Base-by-base conservation (phyloP, 2,329 filamentous ascomycete genomes). In the Aspergillus sp. region DNA sequence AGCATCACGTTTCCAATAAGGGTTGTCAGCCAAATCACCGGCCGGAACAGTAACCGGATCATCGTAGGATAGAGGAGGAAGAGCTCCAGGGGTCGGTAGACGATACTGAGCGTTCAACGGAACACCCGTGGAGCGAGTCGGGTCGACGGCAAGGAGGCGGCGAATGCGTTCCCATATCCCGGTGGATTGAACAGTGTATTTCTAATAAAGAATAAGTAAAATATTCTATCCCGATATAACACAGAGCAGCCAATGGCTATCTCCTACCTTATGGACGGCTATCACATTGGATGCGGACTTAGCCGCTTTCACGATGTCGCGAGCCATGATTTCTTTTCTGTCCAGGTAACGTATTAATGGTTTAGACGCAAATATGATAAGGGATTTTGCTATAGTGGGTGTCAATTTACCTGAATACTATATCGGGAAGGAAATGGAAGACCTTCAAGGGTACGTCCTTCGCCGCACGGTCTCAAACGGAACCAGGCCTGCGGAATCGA, bases 51-150 rank as follows among this genome's bases (percentile, higher is more conserved):
- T 96, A 61, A 94, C 90, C 21, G 91, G 91, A 75, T 96, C 92
- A 76, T 91, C 87, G 81, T 94, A 95, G 61, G 78, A 78, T 59
- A 85, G 80, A 38, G 91, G 91, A 70, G 91, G 88, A 71, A 87
- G 81, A 67, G 81, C 83, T 66, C 90, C 92, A 9, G 90, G 95
- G 53, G 93, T 80, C 62, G 95, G 95, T 79, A 91, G 89, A 70
- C 95, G 93, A 85, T 86, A 97, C 82, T 93, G 89, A 43, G 92
- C 88, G 85, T 98, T 98, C 72, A 99, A 82, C 50, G 95, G 95
- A 19, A 99, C 82, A 78, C 95, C 95, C 72, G 90, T 92, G 67
- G 93, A 97, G 67, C 95, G 93, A 73, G 91, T 87, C 38, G 92
- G 86, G 77, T 97, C 94, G 72, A 99, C 81, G 68, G 92, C 87